Base-by-base conservation (phyloP, 2,329 filamentous ascomycete genomes). In the Pyrenophora teres region DNA sequence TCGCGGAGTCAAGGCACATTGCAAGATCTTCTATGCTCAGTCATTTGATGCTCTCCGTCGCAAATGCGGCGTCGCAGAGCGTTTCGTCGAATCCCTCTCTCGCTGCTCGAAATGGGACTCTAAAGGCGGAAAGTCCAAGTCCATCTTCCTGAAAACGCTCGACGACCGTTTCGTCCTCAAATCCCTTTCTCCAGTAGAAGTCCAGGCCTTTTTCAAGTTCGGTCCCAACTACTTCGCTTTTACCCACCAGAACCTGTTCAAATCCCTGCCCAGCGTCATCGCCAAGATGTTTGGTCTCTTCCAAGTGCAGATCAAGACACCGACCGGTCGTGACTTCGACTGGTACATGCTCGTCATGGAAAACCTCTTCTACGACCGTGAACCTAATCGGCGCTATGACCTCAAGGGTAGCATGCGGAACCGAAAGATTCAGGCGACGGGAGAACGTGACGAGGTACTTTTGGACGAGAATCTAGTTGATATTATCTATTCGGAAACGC, bases 201-300 rank as follows among this genome's bases (percentile, higher is more conserved):
- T 94, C 1, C 88, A 91, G 32, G 92, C 94, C 0, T 99, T 99
- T 74, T 83, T 97, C 62, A 89, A 89, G 63, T 99, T 99, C 69
- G 95, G 94, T 0, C 94, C 94, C 1, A 92, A 93, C 32, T 99
- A 99, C 76, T 99, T 99, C 73, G 88, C 87, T 64, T 96, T 99
- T 71, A 97, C 97, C 87, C 91, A 92, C 10, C 90, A 97, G 70
- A 92, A 92, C 6, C 81, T 99, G 13, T 99, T 99, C 77, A 92
- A 96, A 66, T 92, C 74, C 62, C 81, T 99, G 2, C 94, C 94
- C 0, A 96, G 91, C 1, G 94, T 96, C 36, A 99, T 99, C 67
- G 94, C 94, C 25, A 99, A 99, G 78, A 99, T 99, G 94, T 85
- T 99, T 46, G 94, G 94, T 0, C 95, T 99, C 72, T 99, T 96